Evolutionary conservation across 441 rosid species (phyloP).

Genomic region (Jatropha multifida): DNA sequence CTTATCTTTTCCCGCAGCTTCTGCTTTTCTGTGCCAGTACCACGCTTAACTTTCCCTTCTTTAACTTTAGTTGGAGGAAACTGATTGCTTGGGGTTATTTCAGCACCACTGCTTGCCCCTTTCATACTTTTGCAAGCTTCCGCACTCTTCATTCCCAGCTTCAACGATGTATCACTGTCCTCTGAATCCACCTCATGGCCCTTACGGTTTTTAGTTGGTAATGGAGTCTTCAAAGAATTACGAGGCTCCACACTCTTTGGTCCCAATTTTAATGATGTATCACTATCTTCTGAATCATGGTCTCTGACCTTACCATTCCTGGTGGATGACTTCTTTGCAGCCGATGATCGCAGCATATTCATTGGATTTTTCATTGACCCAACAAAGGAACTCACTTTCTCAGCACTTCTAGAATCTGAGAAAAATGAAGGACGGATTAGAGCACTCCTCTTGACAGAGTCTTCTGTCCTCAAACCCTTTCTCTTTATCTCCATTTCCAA

Average conservation of each 20-base stretch:
- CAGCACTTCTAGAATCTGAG: conserved; percentile 41
- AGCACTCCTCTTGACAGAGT: conserved; percentile 46
- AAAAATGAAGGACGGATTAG: conserved; percentile 35
- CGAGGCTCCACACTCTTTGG: conserved; percentile 15
- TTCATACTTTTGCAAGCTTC: conserved; percentile 36
- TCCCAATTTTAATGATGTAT: conserved; percentile 24
- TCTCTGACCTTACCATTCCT: conserved; percentile 25
- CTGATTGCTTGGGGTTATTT: conserved; percentile 41
- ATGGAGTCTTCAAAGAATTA: conserved; percentile 20
- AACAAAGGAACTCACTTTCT: conserved; percentile 37
- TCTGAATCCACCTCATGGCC: conserved; percentile 48
- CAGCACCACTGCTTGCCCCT: conserved; percentile 40
- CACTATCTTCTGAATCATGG: conserved; percentile 29
- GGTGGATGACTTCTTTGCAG: conserved; percentile 12
- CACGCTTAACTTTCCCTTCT: conserved; percentile 71
- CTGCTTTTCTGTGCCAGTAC: conserved; percentile 97
- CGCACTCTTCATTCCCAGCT: conserved; percentile 37
- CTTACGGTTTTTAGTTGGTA: conserved; percentile 36
- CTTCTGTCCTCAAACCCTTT: conserved; percentile 43
- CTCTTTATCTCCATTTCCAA: conserved; percentile 40
- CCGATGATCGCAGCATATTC: conserved; percentile 31
- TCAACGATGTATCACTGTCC: conserved; percentile 53
- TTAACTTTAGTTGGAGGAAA: conserved; percentile 34
- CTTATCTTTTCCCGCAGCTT: conserved; percentile 86
- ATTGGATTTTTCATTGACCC: conserved; percentile 42